Percentiles rank a stretch among this genome's conserved stretches.
phyloP scores from a whole-genome alignment of 805 yeast species.

The Wickerhamomyces sydowiorum region DNA sequence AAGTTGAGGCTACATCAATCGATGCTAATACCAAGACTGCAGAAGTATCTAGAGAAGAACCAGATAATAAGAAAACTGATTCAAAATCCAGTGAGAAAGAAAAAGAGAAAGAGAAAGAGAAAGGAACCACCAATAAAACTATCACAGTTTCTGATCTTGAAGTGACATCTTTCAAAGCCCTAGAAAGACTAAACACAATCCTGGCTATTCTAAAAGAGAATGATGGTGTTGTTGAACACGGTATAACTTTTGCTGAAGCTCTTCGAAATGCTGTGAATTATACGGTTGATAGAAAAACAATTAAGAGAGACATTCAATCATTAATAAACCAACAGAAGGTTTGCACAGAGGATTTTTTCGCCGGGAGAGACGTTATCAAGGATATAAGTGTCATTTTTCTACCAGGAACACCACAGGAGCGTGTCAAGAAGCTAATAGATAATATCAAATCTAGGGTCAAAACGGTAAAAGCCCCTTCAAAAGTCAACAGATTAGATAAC shows the following conservation, averaged over 20 bases:
- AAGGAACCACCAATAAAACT: not conserved
- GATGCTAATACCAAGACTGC: too few species aligned
- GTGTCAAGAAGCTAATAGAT: not conserved
- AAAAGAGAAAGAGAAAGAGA: not conserved
- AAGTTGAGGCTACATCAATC: too few species aligned
- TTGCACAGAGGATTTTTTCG: conserved; percentile 12
- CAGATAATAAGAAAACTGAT: too few species aligned
- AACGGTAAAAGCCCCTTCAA: not conserved
- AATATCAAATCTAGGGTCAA: not conserved
- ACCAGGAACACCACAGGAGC: not conserved
- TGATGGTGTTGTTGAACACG: conserved; percentile 41
- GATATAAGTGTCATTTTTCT: not conserved
- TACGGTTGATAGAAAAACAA: conserved; percentile 49
- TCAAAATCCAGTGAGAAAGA: not conserved
- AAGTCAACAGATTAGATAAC: not conserved
- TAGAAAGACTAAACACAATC: conserved; percentile 38
- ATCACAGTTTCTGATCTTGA: conserved; percentile 26
- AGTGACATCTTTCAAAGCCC: conserved; percentile 37
- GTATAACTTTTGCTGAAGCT: conserved; percentile 31
- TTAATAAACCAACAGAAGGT: conserved; percentile 29
- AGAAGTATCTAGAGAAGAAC: too few species aligned
- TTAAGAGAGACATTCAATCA: conserved; percentile 35
- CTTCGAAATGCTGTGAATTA: conserved; percentile 38
- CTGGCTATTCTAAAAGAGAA: conserved; percentile 35
- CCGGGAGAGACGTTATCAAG: conserved; percentile 2